Conservation (phyloP, 73 alveolate species). For the Uronychia setigera region DNA sequence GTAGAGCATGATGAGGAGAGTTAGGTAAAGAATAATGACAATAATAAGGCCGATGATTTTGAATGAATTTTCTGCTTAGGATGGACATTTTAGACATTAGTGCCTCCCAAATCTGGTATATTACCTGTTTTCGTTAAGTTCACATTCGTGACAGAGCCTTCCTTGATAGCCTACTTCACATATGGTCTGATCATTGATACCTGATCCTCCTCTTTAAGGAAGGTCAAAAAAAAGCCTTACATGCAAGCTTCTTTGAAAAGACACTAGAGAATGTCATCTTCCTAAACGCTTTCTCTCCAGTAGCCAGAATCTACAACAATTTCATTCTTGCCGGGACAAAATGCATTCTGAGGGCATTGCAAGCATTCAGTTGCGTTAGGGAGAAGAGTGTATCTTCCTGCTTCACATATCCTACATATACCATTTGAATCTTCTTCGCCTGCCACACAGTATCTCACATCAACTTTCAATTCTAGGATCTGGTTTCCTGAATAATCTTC, state of each 20-base stretch:
- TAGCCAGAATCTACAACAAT: conserved; percentile 41
- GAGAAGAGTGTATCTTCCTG: conserved; percentile 33
- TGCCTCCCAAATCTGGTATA: conserved; percentile 20
- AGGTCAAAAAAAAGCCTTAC: conserved; percentile 1
- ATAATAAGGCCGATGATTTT: conserved; percentile 26
- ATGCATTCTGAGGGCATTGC: conserved; percentile 38
- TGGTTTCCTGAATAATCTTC: too few relatives aligned
- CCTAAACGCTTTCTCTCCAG: conserved; percentile 40
- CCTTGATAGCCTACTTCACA: conserved; percentile 44
- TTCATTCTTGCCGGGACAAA: conserved; percentile 52
- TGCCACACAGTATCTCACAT: conserved; percentile 30
- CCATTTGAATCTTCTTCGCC: conserved; percentile 37
- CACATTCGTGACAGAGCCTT: conserved; percentile 31
- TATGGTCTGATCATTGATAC: background rate
- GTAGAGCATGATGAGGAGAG: conserved; percentile 12
- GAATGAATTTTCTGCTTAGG: conserved; percentile 13
- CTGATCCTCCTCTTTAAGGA: conserved; percentile 8
- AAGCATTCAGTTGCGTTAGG: conserved; percentile 29
- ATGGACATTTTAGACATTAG: conserved; percentile 38
- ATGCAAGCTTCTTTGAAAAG: conserved; percentile 47
- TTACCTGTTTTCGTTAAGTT: conserved; percentile 1
- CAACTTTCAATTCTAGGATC: too few relatives aligned
- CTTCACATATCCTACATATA: conserved; percentile 30
- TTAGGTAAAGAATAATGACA: conserved; percentile 7
- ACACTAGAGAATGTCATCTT: conserved; percentile 32